phyloP scores from a whole-genome alignment of 1,284 basidiomycete genomes.

The Stygiomarasmius scandens region DNA sequence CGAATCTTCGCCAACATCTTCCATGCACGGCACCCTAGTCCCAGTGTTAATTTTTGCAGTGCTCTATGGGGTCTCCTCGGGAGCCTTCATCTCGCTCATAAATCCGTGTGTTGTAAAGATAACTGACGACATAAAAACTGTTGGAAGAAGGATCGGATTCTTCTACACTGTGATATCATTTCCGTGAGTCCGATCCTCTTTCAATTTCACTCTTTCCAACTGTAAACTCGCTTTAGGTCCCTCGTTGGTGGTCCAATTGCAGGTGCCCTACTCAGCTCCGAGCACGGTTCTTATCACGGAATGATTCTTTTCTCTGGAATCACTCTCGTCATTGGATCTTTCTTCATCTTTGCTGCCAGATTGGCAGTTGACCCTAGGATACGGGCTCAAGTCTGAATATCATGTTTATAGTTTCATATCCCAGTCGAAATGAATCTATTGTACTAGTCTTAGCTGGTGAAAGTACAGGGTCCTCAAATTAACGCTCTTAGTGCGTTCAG shows the following conservation, averaged over 20 bases:
- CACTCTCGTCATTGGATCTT: slow-evolving; percentile 56
- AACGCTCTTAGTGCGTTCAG: too few species aligned
- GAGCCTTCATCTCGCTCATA: slow-evolving; percentile 63
- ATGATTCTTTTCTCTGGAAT: slow-evolving; percentile 62
- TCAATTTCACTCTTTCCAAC: neutral
- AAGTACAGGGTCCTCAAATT: too few species aligned
- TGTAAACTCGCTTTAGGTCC: slow-evolving; percentile 41
- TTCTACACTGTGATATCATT: slow-evolving; percentile 65
- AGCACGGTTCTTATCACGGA: slow-evolving; percentile 49
- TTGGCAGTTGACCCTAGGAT: slow-evolving; percentile 45
- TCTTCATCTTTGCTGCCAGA: slow-evolving; percentile 52
- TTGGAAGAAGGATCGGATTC: slow-evolving; percentile 62
- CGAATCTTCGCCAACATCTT: neutral
- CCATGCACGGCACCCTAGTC: slow-evolving; percentile 24
- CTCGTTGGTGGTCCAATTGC: slow-evolving; percentile 62
- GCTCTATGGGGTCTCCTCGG: slow-evolving; percentile 58
- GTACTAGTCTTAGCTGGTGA: too few species aligned
- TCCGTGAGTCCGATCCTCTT: slow-evolving; percentile 50
- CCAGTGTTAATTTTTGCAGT: slow-evolving; percentile 56
- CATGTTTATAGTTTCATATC: too few species aligned
- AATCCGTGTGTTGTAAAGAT: slow-evolving; percentile 68
- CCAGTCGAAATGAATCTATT: too few species aligned
- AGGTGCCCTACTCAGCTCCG: slow-evolving; percentile 50
- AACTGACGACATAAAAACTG: slow-evolving; percentile 48
- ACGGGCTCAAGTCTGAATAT: slow-evolving; percentile 45